Evolutionary conservation across 179 eudicot species (phyloP).

Genomic region (Pouteria campechiana): DNA sequence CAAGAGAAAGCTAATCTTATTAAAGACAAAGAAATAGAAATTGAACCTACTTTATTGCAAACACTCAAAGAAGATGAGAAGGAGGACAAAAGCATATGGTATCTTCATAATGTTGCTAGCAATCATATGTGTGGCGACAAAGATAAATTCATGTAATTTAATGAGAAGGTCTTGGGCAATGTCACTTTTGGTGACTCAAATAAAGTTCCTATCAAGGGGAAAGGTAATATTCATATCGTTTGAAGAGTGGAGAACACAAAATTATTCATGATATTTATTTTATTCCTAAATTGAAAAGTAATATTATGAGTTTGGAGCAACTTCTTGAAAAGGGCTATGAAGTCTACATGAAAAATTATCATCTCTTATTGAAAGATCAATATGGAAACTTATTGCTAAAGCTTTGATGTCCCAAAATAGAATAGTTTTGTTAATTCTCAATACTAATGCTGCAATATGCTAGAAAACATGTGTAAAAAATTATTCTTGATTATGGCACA

Average conservation of each 20-base stretch:
- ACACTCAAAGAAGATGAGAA: background rate
- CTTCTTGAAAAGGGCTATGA: background rate
- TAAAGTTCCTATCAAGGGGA: background rate
- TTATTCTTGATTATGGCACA: background rate
- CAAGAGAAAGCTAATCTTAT: background rate
- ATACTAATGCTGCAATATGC: background rate
- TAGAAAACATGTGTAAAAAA: slow-evolving; percentile 1
- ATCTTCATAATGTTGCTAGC: background rate
- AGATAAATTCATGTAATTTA: background rate
- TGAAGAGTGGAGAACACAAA: background rate
- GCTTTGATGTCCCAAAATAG: background rate
- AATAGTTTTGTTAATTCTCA: background rate
- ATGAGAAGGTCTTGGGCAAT: background rate
- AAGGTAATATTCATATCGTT: background rate
- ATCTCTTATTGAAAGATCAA: background rate
- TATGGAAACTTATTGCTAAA: background rate
- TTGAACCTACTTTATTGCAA: background rate
- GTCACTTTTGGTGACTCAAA: background rate
- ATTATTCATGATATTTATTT: background rate
- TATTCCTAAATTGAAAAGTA: slow-evolving; percentile 2
- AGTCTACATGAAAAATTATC: background rate
- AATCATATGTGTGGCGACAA: slow-evolving; percentile 1
- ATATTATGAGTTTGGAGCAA: slow-evolving; percentile 4
- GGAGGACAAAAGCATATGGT: background rate
- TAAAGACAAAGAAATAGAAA: background rate